Conservation (phyloP, 176 grass and related monocot genomes). For the Triticum turgidum region DNA sequence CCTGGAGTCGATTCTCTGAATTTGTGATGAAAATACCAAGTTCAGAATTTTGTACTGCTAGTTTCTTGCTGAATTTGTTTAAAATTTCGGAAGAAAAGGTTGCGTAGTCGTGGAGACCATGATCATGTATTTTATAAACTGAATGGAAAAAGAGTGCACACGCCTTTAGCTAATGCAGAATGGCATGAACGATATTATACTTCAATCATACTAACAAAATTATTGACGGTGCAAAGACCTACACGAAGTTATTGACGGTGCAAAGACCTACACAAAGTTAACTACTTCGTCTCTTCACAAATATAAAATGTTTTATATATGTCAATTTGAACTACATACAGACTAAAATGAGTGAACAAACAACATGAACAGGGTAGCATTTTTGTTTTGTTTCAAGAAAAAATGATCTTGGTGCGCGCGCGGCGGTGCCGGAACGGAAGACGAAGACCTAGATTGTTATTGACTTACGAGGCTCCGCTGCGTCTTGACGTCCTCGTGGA, state of each 20-base stretch:
- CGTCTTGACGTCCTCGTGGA: slow-evolving; percentile 44
- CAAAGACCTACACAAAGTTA: not conserved
- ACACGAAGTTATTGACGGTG: not conserved
- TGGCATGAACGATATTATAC: not conserved
- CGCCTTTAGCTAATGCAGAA: not conserved
- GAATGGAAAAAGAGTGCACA: too few species aligned
- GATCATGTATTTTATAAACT: not conserved
- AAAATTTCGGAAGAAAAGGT: not conserved
- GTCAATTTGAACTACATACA: too few species aligned
- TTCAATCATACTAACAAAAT: not conserved
- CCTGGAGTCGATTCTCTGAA: not conserved
- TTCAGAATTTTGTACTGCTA: too few species aligned
- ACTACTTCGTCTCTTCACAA: too few species aligned
- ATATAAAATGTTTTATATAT: too few species aligned
- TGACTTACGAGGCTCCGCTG: slow-evolving; percentile 26
- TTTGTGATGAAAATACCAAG: not conserved
- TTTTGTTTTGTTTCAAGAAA: too few species aligned
- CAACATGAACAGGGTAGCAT: too few species aligned
- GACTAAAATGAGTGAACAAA: too few species aligned
- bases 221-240: not conserved
- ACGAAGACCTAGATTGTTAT: too few species aligned
- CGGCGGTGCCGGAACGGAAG: too few species aligned
- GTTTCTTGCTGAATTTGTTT: not conserved
- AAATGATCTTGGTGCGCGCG: too few species aligned
- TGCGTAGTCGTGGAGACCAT: not conserved